Evolutionary conservation across 805 yeast species (phyloP).

Genomic region (Cyberlindnera suaveolens): DNA sequence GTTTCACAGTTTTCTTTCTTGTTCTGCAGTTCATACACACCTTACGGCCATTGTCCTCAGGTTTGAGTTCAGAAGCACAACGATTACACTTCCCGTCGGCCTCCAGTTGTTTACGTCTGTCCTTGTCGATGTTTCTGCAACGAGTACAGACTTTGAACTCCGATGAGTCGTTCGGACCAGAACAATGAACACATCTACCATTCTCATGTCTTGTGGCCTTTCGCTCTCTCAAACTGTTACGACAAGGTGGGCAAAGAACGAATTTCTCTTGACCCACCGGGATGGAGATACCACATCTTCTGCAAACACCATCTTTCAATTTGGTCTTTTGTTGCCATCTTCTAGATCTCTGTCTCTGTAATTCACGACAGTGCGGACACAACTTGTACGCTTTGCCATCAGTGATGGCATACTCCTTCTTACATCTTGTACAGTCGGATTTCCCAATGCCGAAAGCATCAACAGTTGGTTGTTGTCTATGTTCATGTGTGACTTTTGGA

Average conservation of each 20-base stretch:
- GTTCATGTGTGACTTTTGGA: conserved; percentile 12
- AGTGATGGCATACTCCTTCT: conserved; percentile 48
- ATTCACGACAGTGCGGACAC: conserved; percentile 59
- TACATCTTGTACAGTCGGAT: conserved; percentile 47
- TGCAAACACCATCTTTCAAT: conserved; percentile 54
- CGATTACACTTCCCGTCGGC: conserved; percentile 56
- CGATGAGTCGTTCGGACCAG: conserved; percentile 46
- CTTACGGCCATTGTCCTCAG: conserved; percentile 43
- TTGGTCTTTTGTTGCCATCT: conserved; percentile 62
- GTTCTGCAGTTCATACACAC: conserved; percentile 50
- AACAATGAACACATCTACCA: conserved; percentile 65
- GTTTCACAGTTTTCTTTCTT: conserved; percentile 38
- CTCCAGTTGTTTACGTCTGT: conserved; percentile 50
- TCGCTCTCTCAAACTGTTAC: conserved; percentile 45
- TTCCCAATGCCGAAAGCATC: conserved; percentile 3
- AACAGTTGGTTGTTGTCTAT: not conserved
- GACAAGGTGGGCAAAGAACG: conserved; percentile 56
- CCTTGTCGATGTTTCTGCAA: conserved; percentile 56
- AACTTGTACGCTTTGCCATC: conserved; percentile 39
- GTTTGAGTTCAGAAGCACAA: conserved; percentile 46
- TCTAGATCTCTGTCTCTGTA: conserved; percentile 56
- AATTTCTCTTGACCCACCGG: conserved; percentile 44
- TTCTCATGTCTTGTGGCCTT: conserved; percentile 54
- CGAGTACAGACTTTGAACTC: conserved; percentile 59
- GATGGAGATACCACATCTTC: conserved; percentile 54